Base-by-base conservation (phyloP, 1,284 basidiomycete species). In the Ceratobasidium sp. region DNA sequence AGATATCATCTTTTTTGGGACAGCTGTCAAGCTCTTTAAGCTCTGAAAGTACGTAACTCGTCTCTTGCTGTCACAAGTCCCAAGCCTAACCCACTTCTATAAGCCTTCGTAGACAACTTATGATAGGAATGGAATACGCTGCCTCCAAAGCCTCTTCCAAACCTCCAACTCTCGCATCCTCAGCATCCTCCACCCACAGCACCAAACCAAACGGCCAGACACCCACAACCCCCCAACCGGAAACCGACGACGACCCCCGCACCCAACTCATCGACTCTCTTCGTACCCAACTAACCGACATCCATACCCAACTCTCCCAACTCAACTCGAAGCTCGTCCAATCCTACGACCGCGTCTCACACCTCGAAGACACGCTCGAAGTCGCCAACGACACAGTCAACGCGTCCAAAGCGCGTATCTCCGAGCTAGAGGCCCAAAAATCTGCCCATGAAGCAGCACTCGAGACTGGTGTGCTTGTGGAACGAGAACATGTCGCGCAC, bases 301-400 rank as follows among this genome's bases (percentile, higher is more conserved):
- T 98, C 67, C 92, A 94, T 82, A 92, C 93, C 38, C 97, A 99
- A 85, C 94, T 98, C 59, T 92, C 92, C 33, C 91, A 94, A 83
- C 92, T 99, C 80, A 98, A 99, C 84, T 87, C 88, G 83, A 98
- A 99, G 85, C 93, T 99, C 65, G 95, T 99, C 79, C 88, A 90
- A 76, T 96, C 94, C 1, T 98, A 98, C 85, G 94, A 97, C 83
- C 91, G 94, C 62, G 92, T 97, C 56, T 96, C 96, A 13, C 93
- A 96, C 86, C 89, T 99, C 77, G 97, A 99, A 84, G 97, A 99
- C 84, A 90, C 95, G 80, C 85, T 98, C 17, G 94, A 96, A 81
- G 88, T 93, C 56, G 83, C 91, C 15, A 90, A 90, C 13, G 86
- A 88, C 17, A 88, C 89, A 50, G 83, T 90, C 61, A 92, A 92